Evolutionary conservation across 2,329 filamentous ascomycete species (phyloP).

Genomic region (Ascochyta lentis): DNA sequence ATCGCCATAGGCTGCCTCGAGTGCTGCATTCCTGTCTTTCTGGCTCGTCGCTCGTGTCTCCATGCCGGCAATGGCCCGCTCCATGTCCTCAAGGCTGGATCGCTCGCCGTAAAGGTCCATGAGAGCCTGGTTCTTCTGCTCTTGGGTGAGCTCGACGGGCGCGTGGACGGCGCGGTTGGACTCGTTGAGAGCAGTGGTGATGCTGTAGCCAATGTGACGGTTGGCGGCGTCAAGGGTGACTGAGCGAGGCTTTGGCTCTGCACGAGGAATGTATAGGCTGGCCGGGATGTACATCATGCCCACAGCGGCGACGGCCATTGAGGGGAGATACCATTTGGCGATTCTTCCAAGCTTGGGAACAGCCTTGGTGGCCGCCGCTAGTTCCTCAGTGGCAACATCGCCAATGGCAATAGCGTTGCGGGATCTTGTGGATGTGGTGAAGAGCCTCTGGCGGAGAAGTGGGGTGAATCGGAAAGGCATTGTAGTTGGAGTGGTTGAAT

Average conservation of each 20-base stretch:
- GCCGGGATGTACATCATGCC: constrained; percentile 41
- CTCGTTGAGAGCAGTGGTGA: constrained; percentile 41
- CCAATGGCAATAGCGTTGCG: constrained; percentile 33
- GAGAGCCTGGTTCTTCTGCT: constrained; percentile 40
- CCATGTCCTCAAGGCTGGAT: constrained; percentile 44
- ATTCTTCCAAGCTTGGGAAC: constrained; percentile 43
- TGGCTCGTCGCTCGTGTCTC: constrained; percentile 36
- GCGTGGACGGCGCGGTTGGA: constrained; percentile 38
- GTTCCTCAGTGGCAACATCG: constrained; percentile 32
- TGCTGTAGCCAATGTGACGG: constrained; percentile 43
- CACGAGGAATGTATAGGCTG: constrained; percentile 20
- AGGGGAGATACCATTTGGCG: constrained; percentile 44
- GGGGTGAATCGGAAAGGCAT: constrained; percentile 41
- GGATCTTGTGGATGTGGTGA: constrained; percentile 39
- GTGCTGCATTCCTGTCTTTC: constrained; percentile 45
- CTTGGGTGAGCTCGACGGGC: constrained; percentile 33
- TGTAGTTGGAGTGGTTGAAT: constrained; percentile 10
- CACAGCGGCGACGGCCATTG: constrained; percentile 43
- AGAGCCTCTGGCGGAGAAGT: constrained; percentile 35
- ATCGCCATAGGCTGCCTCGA: constrained; percentile 58
- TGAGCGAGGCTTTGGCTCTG: constrained; percentile 30
- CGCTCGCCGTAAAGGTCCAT: constrained; percentile 43
- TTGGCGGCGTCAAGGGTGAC: constrained; percentile 41
- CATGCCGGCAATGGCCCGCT: constrained; percentile 39
- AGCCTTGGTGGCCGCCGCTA: constrained; percentile 30